These are phyloP conservation scores for Moelleriella libera DNA, from an alignment of 2,329 filamentous ascomycete species.

Conservation along the genomic window DNA sequence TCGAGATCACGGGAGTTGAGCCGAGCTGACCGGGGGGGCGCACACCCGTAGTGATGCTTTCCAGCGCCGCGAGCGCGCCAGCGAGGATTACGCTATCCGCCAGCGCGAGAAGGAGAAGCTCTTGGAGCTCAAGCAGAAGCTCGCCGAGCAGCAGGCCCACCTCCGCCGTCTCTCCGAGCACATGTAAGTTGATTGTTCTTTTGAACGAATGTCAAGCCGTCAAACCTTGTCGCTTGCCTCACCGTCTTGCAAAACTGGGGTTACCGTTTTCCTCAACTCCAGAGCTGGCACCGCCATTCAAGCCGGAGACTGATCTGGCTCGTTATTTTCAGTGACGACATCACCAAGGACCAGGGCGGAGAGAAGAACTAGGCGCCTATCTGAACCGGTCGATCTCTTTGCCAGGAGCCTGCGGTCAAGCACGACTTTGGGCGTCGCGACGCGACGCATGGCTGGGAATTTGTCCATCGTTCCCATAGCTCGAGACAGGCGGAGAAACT, in stretches of 20 bases:
- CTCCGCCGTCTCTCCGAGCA: conserved; percentile 74
- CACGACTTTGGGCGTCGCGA: no score
- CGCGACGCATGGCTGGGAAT: no score
- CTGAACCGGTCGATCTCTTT: background rate
- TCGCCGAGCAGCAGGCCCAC: conserved; percentile 67
- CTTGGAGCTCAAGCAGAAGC: conserved; percentile 54
- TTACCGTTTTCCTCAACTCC: no score
- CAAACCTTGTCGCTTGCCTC: no score
- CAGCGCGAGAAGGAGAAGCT: conserved; percentile 89
- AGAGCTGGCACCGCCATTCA: no score
- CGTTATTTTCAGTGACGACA: conserved; percentile 46
- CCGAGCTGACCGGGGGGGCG: no score
- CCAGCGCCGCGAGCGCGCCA: conserved; percentile 78
- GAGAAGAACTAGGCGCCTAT: conserved; percentile 40
- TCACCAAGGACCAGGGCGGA: conserved; percentile 59
- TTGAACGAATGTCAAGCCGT: background rate
- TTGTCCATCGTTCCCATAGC: no score
- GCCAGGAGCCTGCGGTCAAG: background rate
- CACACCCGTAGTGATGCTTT: conserved; percentile 60
- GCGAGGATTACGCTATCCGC: conserved; percentile 73
- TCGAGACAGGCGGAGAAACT: no score
- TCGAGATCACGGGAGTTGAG: no score
- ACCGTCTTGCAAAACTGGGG: no score
- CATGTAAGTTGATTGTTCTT: conserved; percentile 46
- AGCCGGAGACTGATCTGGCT: no score